Percentiles rank a stretch among this genome's conserved stretches.
phyloP scores from a whole-genome alignment of 176 grass and related monocot species.

The Ensete glaucum region DNA sequence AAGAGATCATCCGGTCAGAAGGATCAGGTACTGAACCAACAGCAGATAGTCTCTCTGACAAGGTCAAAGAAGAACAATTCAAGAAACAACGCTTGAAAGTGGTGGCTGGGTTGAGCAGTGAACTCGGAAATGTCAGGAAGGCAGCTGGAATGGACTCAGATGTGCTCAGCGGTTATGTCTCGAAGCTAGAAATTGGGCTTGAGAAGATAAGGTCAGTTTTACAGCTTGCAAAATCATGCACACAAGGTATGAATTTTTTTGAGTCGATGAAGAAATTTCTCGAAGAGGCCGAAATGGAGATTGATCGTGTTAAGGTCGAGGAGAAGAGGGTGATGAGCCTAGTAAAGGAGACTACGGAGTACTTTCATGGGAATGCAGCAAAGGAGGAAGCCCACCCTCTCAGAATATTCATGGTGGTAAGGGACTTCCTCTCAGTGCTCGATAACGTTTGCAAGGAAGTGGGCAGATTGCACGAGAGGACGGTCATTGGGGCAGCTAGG shows the following conservation, averaged over 20 bases:
- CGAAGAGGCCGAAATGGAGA: constrained; percentile 57
- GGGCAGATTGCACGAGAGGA: constrained; percentile 72
- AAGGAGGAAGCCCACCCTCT: constrained; percentile 87
- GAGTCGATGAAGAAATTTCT: constrained; percentile 62
- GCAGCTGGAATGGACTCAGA: constrained; percentile 89
- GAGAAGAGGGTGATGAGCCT: constrained; percentile 47
- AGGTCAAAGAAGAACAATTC: constrained; percentile 60
- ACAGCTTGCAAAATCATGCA: constrained; percentile 57
- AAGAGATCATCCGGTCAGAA: constrained; percentile 87
- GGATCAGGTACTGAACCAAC: constrained; percentile 41
- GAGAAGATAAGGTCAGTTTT: constrained; percentile 66
- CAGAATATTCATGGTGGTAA: constrained; percentile 97
- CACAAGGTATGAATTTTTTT: constrained; percentile 69
- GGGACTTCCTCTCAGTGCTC: constrained; percentile 69
- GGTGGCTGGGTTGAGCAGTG: constrained; percentile 59
- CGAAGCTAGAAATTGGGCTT: constrained; percentile 74
- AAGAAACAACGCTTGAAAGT: constrained; percentile 75
- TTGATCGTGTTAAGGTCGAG: constrained; percentile 51
- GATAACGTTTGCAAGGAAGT: constrained; percentile 97
- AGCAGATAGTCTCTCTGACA: constrained; percentile 26
- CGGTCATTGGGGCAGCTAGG: constrained; percentile 52
- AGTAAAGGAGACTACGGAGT: constrained; percentile 81
- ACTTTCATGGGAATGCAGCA: constrained; percentile 69
- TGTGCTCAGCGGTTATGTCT: constrained; percentile 63
- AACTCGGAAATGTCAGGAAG: constrained; percentile 84